These are phyloP conservation scores for Suillus variegatus DNA, from an alignment of 768 basidiomycete genomes.

Conservation along the genomic window DNA sequence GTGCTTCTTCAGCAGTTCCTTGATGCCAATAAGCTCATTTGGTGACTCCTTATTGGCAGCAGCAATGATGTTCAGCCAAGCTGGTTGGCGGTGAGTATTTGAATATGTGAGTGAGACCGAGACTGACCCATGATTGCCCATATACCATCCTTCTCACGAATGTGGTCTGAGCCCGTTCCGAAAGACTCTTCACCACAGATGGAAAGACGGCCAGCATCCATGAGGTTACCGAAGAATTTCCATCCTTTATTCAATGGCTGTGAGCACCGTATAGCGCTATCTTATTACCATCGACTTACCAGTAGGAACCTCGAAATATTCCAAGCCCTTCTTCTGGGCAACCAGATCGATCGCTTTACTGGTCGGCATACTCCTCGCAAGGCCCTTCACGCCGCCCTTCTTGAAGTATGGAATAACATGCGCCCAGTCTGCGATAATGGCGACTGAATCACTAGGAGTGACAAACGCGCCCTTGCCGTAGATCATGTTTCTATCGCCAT, in stretches of 20 bases:
- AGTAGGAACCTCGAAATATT: constrained; percentile 96
- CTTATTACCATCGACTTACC: constrained; percentile 45
- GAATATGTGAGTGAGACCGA: constrained; percentile 6
- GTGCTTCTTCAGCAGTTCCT: constrained; percentile 84
- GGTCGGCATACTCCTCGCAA: constrained; percentile 97
- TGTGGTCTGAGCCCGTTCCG: constrained; percentile 99
- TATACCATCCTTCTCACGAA: constrained; percentile 98
- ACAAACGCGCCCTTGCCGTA: constrained; percentile 98
- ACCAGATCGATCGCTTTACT: constrained; percentile 96
- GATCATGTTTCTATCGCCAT: constrained; percentile 99
- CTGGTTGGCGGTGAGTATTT: constrained; percentile 39
- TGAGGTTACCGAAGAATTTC: constrained; percentile 99
- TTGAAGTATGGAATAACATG: constrained; percentile 91
- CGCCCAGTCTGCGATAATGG: constrained; percentile 98
- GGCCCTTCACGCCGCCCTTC: constrained; percentile 85
- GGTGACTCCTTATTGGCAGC: constrained; percentile 80
- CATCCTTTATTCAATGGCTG: constrained; percentile 58
- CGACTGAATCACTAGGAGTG: constrained; percentile 96
- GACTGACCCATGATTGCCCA: constrained; percentile 93
- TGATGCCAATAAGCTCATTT: constrained; percentile 82
- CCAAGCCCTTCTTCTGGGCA: constrained; percentile 89
- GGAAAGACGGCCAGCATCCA: constrained; percentile 97
- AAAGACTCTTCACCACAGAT: constrained; percentile 99
- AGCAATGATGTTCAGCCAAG: constrained; percentile 97
- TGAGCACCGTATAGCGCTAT: constrained; percentile 5